Conservation (phyloP, 2,329 filamentous ascomycete species). For the Penicillium sp. region DNA sequence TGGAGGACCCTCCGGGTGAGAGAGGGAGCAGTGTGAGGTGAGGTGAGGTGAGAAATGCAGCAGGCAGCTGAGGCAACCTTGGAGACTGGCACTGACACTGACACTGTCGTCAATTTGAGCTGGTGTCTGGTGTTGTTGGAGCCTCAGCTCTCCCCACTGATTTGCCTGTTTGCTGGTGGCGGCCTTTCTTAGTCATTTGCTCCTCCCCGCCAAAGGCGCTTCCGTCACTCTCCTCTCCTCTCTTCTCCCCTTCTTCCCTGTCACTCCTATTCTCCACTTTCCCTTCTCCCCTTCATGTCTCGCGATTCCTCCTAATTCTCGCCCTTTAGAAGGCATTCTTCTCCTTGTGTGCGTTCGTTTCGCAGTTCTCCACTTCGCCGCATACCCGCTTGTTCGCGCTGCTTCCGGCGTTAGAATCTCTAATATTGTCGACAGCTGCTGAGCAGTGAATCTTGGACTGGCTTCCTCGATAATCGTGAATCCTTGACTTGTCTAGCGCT, state of each 20-base stretch:
- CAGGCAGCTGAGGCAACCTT: too few relatives aligned
- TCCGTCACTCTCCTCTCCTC: slow-evolving; percentile 19
- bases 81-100: not conserved
- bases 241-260: not conserved
- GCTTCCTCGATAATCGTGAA: slow-evolving; percentile 27
- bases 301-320: slow-evolving; percentile 10
- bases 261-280: slow-evolving; percentile 1
- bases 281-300: slow-evolving; percentile 10
- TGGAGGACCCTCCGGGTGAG: not conserved
- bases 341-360: slow-evolving; percentile 13
- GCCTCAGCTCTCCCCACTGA: slow-evolving; percentile 7
- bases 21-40: not conserved
- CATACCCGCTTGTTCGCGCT: slow-evolving; percentile 10
- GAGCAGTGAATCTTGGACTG: slow-evolving; percentile 33
- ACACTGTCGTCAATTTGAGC: too few relatives aligned
- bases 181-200: slow-evolving; percentile 30
- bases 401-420: slow-evolving; percentile 30
- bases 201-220: slow-evolving; percentile 14
- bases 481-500: slow-evolving; percentile 25
- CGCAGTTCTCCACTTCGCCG: slow-evolving; percentile 9
- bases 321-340: slow-evolving; percentile 12
- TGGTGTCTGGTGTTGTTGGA: not conserved
- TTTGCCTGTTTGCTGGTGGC: slow-evolving; percentile 24
- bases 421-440: slow-evolving; percentile 38
- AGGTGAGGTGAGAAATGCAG: too few relatives aligned